Evolutionary conservation across 768 basidiomycete species (phyloP).

Genomic region (Rubroboletus satanas): DNA sequence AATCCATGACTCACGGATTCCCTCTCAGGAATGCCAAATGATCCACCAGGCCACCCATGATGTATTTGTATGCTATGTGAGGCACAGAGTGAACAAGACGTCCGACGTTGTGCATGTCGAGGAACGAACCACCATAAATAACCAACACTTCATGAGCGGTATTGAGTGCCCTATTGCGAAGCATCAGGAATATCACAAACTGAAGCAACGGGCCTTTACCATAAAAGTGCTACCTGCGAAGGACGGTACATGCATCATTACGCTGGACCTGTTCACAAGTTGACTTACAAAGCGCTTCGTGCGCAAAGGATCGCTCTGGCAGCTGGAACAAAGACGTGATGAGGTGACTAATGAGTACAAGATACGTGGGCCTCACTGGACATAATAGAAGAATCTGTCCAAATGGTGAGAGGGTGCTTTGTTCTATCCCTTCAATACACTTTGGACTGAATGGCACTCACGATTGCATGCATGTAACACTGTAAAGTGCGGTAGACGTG

Average conservation of each 20-base stretch:
- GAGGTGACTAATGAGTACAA: background rate
- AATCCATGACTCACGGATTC: conserved; percentile 2
- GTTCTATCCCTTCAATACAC: background rate
- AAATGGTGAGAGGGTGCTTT: background rate
- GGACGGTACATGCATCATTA: background rate
- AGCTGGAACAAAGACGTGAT: background rate
- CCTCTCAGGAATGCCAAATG: background rate
- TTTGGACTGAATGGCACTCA: background rate
- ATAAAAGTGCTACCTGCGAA: conserved; percentile 10
- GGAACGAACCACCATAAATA: conserved; percentile 9
- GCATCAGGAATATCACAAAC: background rate
- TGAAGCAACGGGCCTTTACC: background rate
- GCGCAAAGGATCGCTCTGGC: background rate
- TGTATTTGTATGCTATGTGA: conserved; percentile 6
- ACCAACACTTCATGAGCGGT: conserved; percentile 13
- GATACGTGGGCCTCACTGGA: background rate
- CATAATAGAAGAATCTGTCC: conserved; percentile 10
- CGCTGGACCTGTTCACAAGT: background rate
- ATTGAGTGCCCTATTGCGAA: conserved; percentile 2
- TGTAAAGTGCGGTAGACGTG: conserved; percentile 1
- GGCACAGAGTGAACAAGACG: background rate
- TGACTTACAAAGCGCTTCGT: conserved; percentile 11
- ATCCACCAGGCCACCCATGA: background rate
- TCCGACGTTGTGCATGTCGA: background rate
- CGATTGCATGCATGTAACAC: conserved; percentile 11